Evolutionary conservation across 176 grass and related monocot genomes (phyloP).

Genomic region (Triticum timopheevii): DNA sequence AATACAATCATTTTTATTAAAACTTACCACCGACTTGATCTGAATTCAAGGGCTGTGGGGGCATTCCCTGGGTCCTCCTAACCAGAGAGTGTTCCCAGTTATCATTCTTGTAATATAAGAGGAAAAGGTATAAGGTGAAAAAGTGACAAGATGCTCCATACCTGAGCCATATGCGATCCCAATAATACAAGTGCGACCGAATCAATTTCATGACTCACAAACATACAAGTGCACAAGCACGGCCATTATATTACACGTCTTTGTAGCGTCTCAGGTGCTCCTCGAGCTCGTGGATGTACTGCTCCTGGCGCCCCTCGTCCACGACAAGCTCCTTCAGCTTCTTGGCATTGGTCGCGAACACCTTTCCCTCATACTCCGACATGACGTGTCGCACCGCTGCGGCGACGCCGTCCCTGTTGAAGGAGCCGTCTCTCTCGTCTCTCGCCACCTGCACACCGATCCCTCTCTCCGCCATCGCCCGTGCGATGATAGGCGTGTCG

Average conservation of each 20-base stretch:
- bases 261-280: background rate
- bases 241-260: background rate
- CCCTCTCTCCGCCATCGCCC: constrained; percentile 19
- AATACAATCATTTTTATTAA: no score
- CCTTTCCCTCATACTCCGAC: background rate
- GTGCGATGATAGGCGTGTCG: constrained; percentile 40
- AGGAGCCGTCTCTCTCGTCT: background rate
- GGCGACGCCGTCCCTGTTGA: background rate
- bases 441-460: constrained; percentile 43
- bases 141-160: no score
- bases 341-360: constrained; percentile 5
- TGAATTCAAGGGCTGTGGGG: no score
- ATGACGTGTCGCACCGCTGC: background rate
- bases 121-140: no score
- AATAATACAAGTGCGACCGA: no score
- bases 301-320: constrained; percentile 13
- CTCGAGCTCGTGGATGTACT: constrained; percentile 40
- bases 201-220: no score
- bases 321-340: background rate
- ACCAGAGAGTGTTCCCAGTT: no score
- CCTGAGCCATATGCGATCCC: no score
- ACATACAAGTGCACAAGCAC: no score
- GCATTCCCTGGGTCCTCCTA: no score
- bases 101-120: no score
- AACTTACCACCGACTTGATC: no score